Conservation (phyloP, 2,329 filamentous ascomycete genomes). For the Fusarium nisikadoi region DNA sequence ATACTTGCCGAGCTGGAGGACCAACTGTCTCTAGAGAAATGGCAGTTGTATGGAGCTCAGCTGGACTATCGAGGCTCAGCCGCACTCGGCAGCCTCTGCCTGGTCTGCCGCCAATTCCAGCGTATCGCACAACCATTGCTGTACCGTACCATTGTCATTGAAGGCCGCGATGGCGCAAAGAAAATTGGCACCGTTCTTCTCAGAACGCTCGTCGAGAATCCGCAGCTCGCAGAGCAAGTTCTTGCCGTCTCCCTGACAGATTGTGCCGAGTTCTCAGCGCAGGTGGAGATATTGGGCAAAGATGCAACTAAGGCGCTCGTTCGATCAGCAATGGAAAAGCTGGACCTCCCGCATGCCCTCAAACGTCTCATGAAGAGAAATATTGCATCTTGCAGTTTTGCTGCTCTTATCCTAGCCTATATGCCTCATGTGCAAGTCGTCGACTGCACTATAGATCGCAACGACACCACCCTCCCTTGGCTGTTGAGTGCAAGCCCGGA, state of each 20-base stretch:
- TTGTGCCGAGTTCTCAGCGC: accelerated
- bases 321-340: neutral
- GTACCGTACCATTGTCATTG: neutral
- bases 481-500: neutral
- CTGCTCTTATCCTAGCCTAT: neutral
- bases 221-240: neutral
- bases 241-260: neutral
- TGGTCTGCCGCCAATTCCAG: constrained; percentile 11
- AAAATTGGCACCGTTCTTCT: neutral
- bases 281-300: neutral
- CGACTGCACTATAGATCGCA: neutral
- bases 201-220: neutral
- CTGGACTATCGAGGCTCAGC: neutral
- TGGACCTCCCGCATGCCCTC: neutral
- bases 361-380: accelerated
- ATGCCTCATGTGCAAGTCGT: neutral
- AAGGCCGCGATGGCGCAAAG: neutral
- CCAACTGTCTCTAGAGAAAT: neutral
- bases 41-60: constrained; percentile 1
- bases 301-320: accelerated
- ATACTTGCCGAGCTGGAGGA: neutral
- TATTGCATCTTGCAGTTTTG: neutral
- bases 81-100: neutral
- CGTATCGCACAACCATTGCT: constrained; percentile 3
- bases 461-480: accelerated